A percentile compares a stretch with the other conserved stretches of the same genome.
These are phyloP conservation scores for Afroboletus lepidellus DNA, from an alignment of 1,284 basidiomycete genomes.

Conservation along the genomic window DNA sequence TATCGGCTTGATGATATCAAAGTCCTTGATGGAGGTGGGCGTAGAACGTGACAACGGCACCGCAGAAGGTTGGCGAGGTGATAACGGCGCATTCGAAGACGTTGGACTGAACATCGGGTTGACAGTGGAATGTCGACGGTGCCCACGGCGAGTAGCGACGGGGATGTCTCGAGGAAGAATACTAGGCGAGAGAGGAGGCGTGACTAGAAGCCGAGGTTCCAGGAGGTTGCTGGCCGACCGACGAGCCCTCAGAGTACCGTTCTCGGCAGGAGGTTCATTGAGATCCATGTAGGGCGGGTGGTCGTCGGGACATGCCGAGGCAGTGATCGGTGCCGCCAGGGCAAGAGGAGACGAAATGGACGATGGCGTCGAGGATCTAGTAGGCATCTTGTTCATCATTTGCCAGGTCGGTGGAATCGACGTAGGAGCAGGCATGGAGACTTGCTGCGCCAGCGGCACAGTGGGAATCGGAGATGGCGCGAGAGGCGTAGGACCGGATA, in stretches of 20 bases:
- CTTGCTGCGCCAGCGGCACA: conserved; percentile 26
- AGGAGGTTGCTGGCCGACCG: conserved; percentile 65
- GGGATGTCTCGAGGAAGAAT: conserved; percentile 57
- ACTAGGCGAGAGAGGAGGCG: conserved; percentile 74
- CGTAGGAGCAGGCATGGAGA: conserved; percentile 26
- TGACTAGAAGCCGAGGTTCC: conserved; percentile 65
- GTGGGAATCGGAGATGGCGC: conserved; percentile 58
- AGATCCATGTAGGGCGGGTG: conserved; percentile 61
- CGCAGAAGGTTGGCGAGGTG: conserved; percentile 83
- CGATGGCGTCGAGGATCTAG: conserved; percentile 79
- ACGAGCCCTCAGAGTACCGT: conserved; percentile 50
- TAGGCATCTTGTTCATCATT: conserved; percentile 55
- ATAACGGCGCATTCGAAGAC: conserved; percentile 63
- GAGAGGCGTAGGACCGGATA: conserved; percentile 66
- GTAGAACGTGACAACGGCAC: conserved; percentile 77
- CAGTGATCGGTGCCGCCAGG: conserved; percentile 75
- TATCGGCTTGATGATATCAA: conserved; percentile 99
- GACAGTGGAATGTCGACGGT: conserved; percentile 72
- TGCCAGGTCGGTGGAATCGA: conserved; percentile 40
- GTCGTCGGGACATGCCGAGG: conserved; percentile 56
- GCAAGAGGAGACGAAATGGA: conserved; percentile 82
- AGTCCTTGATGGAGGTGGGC: conserved; percentile 96
- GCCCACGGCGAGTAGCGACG: conserved; percentile 49
- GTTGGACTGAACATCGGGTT: conserved; percentile 62
- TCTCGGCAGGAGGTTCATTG: conserved; percentile 45